Percentiles rank a stretch among this genome's conserved stretches.
Evolutionary conservation across 2,329 filamentous ascomycete species (phyloP).

Genomic region (Colletotrichum salicis): DNA sequence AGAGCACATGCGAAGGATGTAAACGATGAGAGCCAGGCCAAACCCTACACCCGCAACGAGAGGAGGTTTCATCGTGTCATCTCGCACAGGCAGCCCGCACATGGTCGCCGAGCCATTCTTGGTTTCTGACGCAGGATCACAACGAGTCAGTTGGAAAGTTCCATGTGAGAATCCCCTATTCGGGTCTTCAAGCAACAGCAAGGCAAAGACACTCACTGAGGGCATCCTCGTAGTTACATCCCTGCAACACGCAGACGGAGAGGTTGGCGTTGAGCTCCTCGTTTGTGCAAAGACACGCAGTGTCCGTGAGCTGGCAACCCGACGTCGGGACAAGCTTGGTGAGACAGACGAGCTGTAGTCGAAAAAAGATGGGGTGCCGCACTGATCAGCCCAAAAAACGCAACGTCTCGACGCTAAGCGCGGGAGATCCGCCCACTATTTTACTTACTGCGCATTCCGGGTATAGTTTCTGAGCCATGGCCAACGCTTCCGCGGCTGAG

Average conservation of each 20-base stretch:
- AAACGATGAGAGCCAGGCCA: no score
- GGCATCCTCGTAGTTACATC: no score
- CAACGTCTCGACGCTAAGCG: constrained; percentile 6
- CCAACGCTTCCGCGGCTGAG: constrained; percentile 10
- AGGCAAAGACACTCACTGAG: no score
- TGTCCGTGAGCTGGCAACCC: constrained; percentile 34
- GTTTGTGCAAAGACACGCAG: constrained; percentile 38
- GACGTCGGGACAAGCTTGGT: constrained; percentile 15
- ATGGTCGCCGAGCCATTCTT: no score
- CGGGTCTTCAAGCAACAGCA: no score
- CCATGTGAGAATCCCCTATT: no score
- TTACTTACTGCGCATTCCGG: constrained; percentile 35
- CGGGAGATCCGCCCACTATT: constrained; percentile 4
- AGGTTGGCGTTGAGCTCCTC: constrained; percentile 36
- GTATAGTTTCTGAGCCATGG: constrained; percentile 30
- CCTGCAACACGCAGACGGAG: constrained; percentile 28
- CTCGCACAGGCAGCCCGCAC: no score
- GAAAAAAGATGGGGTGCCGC: constrained; percentile 19
- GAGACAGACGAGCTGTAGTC: constrained; percentile 36
- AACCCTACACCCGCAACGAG: no score
- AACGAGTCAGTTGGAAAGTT: no score
- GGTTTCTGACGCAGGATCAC: no score
- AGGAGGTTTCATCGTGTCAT: no score
- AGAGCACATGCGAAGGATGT: constrained; percentile 41
- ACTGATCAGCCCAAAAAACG: background rate